Conservation (phyloP, 805 yeast genomes). For the Yarrowia divulgata region DNA sequence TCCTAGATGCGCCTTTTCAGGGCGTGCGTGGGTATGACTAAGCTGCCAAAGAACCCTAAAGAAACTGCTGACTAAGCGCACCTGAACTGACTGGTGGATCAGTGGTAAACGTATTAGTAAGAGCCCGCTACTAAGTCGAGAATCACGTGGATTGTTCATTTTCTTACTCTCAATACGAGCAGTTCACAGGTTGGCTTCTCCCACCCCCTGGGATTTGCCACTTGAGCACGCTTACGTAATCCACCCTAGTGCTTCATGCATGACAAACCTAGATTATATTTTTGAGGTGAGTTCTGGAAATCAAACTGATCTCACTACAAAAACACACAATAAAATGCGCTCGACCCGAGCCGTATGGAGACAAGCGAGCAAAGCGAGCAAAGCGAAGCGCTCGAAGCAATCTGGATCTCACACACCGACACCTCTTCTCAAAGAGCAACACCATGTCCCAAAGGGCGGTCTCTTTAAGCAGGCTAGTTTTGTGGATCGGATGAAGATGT, state of each 20-base stretch:
- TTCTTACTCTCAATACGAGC: no score
- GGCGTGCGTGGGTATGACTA: neutral
- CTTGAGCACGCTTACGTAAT: neutral
- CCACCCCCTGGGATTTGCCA: no score
- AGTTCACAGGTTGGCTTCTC: no score
- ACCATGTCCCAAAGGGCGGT: neutral
- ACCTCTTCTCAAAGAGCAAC: neutral
- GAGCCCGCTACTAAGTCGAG: no score
- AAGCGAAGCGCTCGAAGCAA: neutral
- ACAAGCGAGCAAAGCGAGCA: neutral
- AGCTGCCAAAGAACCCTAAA: neutral
- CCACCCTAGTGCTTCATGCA: neutral
- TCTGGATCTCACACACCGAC: neutral
- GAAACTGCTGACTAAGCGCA: no score
- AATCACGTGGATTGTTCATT: no score
- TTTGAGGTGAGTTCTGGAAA: neutral
- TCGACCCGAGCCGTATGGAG: conserved; percentile 7
- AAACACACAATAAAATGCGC: conserved; percentile 16
- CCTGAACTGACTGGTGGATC: no score
- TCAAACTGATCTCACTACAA: neutral
- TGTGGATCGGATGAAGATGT: conserved; percentile 7
- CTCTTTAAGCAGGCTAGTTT: neutral
- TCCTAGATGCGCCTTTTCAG: neutral
- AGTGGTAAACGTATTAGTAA: no score
- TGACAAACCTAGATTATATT: neutral